Percentiles rank a stretch among this genome's conserved stretches.
Evolutionary conservation across 495 filamentous ascomycete genomes (phyloP).

Genomic region (Articulospora tetracladia): DNA sequence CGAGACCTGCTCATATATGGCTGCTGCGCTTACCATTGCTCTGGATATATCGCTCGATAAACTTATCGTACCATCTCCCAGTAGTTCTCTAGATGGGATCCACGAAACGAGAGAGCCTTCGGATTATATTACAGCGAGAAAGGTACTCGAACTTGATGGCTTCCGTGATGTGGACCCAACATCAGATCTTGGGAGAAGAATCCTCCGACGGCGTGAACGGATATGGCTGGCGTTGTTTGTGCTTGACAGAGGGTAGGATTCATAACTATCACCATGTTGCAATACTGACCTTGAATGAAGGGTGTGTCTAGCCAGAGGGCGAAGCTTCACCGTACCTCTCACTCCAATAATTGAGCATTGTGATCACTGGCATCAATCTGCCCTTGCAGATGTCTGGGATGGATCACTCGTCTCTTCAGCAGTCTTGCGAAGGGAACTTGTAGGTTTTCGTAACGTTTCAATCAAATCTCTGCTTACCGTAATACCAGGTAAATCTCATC

Average conservation of each 20-base stretch:
- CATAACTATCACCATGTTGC: too few relatives aligned
- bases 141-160: conserved; percentile 62
- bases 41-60: conserved; percentile 68
- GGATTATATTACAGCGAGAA: conserved; percentile 62
- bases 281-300: too few relatives aligned
- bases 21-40: conserved; percentile 64
- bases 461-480: too few relatives aligned
- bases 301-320: conserved; percentile 64
- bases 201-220: conserved; percentile 62
- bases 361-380: conserved; percentile 61
- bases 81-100: conserved; percentile 41
- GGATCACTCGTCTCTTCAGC: conserved; percentile 66
- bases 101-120: conserved; percentile 48
- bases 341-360: conserved; percentile 62
- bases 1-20: conserved; percentile 67
- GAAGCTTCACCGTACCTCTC: conserved; percentile 62
- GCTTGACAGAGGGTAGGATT: conserved; percentile 61
- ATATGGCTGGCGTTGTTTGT: conserved; percentile 70
- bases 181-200: conserved; percentile 52
- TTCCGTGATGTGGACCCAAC: conserved; percentile 58
- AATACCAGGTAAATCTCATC: conserved; percentile 57
- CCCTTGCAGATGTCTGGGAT: conserved; percentile 62
- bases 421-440: conserved; percentile 61
- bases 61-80: conserved; percentile 52
- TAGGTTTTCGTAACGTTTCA: conserved; percentile 28